Percentiles rank a stretch among this genome's conserved stretches.
phyloP scores from a whole-genome alignment of 495 filamentous ascomycete species.

The Durotheca rogersii region DNA sequence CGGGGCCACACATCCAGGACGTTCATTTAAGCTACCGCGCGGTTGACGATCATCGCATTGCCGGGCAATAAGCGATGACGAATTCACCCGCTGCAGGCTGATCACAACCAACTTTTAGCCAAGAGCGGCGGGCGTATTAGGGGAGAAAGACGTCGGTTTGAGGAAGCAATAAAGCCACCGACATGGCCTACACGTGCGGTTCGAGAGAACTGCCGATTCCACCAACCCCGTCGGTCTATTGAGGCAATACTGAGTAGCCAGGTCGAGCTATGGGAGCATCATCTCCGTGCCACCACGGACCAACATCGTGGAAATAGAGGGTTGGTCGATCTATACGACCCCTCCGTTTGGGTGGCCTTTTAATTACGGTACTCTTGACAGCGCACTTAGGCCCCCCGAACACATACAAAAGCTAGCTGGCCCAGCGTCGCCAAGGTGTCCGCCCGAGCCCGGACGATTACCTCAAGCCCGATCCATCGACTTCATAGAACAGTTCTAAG shows the following conservation, averaged over 20 bases:
- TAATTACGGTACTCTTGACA: not conserved
- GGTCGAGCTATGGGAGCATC: not conserved
- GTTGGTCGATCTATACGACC: not conserved
- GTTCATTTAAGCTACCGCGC: not conserved
- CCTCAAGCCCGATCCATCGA: not conserved
- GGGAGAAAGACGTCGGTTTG: not conserved
- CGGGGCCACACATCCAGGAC: not conserved
- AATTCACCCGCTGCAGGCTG: not conserved
- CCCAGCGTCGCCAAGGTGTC: not conserved
- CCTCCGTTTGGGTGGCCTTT: not conserved
- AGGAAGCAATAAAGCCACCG: not conserved
- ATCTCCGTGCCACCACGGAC: not conserved
- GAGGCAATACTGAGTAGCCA: not conserved
- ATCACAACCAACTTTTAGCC: not conserved
- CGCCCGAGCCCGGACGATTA: not conserved
- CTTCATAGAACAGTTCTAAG: constrained; percentile 7
- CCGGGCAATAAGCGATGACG: not conserved
- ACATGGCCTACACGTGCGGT: not conserved
- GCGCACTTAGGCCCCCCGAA: not conserved
- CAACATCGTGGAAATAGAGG: not conserved
- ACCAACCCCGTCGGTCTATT: not conserved
- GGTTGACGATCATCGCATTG: not conserved
- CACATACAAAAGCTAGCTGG: not conserved
- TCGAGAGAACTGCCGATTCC: not conserved
- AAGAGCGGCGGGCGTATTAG: not conserved